Percentiles rank a stretch among this genome's conserved stretches.
phyloP scores from a whole-genome alignment of 352 stramenopile genomes.

The Lagenidium sp. region DNA sequence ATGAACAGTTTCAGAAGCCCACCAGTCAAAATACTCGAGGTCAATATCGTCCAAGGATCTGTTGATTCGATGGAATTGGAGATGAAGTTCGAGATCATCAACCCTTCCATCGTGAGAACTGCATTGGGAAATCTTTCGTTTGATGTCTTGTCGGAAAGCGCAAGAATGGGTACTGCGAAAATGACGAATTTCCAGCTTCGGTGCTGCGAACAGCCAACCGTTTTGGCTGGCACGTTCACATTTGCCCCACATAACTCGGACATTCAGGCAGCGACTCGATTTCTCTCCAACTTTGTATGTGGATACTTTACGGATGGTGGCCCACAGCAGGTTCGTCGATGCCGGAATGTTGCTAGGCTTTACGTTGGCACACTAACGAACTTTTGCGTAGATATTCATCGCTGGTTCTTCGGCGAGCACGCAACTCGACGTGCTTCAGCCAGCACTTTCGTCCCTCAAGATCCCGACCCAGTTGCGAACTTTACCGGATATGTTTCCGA shows the following conservation, averaged over 20 bases:
- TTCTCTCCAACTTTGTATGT: conserved; percentile 81
- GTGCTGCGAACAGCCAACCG: conserved; percentile 45
- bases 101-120: conserved; percentile 61
- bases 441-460: conserved; percentile 36
- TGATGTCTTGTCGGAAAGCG: conserved; percentile 35
- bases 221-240: conserved; percentile 46
- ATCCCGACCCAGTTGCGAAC: conserved; percentile 57
- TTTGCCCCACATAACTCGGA: conserved; percentile 34
- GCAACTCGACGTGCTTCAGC: conserved; percentile 46
- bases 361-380: neutral
- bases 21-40: conserved; percentile 42
- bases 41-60: conserved; percentile 57
- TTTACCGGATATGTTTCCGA: conserved; percentile 53
- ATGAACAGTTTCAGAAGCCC: conserved; percentile 67
- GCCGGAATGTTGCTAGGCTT: neutral
- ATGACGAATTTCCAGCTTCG: conserved; percentile 57
- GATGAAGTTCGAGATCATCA: conserved; percentile 64
- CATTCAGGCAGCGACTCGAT: conserved; percentile 23
- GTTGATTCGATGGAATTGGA: conserved; percentile 36
- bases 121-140: conserved; percentile 42
- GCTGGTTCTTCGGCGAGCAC: conserved; percentile 43
- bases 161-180: conserved; percentile 42
- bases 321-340: conserved; percentile 39
- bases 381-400: conserved; percentile 45
- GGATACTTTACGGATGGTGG: conserved; percentile 67